These are phyloP conservation scores for Platismatia glauca DNA, from an alignment of 495 filamentous ascomycete genomes.

Conservation along the genomic window DNA sequence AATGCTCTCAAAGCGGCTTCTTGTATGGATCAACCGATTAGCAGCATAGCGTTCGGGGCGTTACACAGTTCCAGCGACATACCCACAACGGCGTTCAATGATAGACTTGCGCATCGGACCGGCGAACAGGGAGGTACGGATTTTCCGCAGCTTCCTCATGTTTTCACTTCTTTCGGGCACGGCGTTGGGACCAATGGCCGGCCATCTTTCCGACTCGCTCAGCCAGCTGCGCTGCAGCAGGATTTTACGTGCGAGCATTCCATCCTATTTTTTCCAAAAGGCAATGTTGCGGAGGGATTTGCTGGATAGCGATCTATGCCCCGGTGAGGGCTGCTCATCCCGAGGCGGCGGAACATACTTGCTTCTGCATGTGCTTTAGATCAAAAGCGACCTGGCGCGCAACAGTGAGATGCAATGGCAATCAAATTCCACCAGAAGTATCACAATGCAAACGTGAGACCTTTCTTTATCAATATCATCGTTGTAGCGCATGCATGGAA, in stretches of 20 bases:
- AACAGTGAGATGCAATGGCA: background rate
- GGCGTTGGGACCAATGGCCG: background rate
- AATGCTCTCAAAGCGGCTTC: background rate
- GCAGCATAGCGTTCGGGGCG: background rate
- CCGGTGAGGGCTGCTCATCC: background rate
- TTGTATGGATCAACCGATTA: background rate
- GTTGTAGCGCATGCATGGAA: background rate
- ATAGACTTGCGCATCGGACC: background rate
- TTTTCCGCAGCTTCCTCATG: background rate
- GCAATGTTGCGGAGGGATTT: background rate
- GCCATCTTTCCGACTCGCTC: background rate
- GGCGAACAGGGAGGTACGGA: background rate
- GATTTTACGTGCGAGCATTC: background rate
- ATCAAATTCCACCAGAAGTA: background rate
- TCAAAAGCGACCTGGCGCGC: background rate
- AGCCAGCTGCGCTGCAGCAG: background rate
- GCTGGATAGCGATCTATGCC: background rate
- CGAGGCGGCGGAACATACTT: background rate
- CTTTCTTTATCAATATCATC: background rate
- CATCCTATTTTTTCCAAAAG: background rate
- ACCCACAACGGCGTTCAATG: constrained; percentile 1
- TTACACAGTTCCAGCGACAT: constrained; percentile 5
- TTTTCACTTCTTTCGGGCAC: background rate
- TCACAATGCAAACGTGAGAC: background rate
- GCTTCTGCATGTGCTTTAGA: background rate